A percentile compares a stretch with the other conserved stretches of the same genome.
phyloP scores from a whole-genome alignment of 1,284 basidiomycete species.

The Trametes versicolor region DNA sequence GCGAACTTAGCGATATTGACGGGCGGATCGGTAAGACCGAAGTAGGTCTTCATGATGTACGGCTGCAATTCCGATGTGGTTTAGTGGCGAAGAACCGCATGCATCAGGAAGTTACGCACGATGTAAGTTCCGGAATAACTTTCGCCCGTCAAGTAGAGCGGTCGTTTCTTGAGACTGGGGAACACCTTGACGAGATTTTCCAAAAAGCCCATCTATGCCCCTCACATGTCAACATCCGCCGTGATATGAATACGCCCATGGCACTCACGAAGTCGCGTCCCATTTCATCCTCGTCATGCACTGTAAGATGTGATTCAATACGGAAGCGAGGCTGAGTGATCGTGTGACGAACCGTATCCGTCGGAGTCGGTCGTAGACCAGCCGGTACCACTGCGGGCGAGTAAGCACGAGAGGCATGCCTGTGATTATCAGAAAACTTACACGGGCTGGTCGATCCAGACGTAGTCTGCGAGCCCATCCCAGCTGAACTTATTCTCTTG shows the following conservation, averaged over 20 bases:
- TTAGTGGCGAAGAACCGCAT: conserved; percentile 4
- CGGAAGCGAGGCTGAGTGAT: background rate
- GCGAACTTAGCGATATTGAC: conserved; percentile 69
- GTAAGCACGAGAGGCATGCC: background rate
- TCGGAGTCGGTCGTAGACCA: conserved; percentile 69
- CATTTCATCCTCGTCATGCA: conserved; percentile 70
- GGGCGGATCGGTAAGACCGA: conserved; percentile 64
- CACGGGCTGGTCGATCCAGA: conserved; percentile 80
- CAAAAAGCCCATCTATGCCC: conserved; percentile 35
- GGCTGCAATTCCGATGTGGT: conserved; percentile 51
- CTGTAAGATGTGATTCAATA: conserved; percentile 44
- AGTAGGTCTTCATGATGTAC: conserved; percentile 74
- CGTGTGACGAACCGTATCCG: conserved; percentile 19
- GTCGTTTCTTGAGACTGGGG: conserved; percentile 38
- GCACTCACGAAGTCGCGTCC: conserved; percentile 69
- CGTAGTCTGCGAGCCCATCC: conserved; percentile 66
- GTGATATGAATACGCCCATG: too few relatives aligned
- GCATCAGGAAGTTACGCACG: conserved; percentile 44
- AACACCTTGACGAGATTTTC: conserved; percentile 40
- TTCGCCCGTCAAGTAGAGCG: conserved; percentile 42
- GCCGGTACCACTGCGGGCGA: conserved; percentile 59
- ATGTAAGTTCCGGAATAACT: conserved; percentile 44
- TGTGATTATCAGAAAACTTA: conserved; percentile 19
- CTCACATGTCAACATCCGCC: background rate
- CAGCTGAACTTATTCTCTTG: conserved; percentile 63